Conservation (phyloP, 176 grass and related monocot genomes). For the Aegilops sharonensis region DNA sequence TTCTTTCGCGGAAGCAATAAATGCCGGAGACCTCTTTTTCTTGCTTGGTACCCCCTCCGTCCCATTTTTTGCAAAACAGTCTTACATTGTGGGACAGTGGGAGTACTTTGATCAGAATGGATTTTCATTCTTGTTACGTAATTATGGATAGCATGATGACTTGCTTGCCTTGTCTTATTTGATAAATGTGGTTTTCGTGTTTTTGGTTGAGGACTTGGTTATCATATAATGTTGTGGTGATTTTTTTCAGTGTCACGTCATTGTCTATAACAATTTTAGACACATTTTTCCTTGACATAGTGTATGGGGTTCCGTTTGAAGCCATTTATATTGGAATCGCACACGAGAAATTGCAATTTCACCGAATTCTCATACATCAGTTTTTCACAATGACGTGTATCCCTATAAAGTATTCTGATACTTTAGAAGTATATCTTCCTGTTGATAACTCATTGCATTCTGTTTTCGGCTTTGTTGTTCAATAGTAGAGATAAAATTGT, state of each 20-base stretch:
- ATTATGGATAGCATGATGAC: not conserved
- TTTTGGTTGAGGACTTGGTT: not conserved
- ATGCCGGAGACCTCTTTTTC: not conserved
- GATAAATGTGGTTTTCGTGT: not conserved
- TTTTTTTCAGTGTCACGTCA: not conserved
- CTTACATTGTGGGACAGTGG: too few relatives aligned
- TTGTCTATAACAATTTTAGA: not conserved
- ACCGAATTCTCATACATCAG: not conserved
- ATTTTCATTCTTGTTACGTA: not conserved
- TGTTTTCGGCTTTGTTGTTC: not conserved
- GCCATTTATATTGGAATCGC: not conserved
- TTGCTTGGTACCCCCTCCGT: not conserved
- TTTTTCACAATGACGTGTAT: not conserved
- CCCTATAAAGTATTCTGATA: not conserved
- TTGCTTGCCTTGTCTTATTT: not conserved
- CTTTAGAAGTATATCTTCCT: not conserved
- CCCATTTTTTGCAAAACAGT: too few relatives aligned
- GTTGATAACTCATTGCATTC: not conserved
- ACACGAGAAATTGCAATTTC: not conserved
- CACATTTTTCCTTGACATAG: not conserved
- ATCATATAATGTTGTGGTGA: slow-evolving; percentile 3
- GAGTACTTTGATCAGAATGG: not conserved
- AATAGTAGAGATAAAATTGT: slow-evolving; percentile 4
- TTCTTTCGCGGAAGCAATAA: not conserved
- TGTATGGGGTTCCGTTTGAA: not conserved